Percentiles rank a stretch among this genome's conserved stretches.
Conservation (phyloP, 108 stramenopile species). For the Aureococcus anophagefferens region DNA sequence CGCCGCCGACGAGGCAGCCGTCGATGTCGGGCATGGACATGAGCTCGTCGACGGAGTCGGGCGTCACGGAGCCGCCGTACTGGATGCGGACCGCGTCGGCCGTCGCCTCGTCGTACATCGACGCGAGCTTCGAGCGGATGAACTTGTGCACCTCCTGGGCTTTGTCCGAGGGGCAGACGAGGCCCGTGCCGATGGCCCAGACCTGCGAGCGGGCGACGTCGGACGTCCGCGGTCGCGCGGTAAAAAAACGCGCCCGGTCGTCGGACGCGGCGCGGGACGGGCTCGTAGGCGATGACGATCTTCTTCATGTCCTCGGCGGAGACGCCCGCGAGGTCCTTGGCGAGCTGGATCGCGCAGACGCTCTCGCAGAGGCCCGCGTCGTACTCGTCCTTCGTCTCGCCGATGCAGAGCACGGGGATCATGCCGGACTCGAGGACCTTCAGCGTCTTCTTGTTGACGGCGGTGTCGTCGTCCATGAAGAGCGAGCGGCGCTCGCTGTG, state of each 20-base stretch:
- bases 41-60: conserved; percentile 81
- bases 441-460: conserved; percentile 47
- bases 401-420: conserved; percentile 60
- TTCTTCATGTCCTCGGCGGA: conserved; percentile 30
- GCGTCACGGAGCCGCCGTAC: conserved; percentile 85
- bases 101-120: conserved; percentile 64
- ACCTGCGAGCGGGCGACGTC: conserved; percentile 35
- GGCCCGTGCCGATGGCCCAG: conserved; percentile 41
- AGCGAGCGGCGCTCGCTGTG: conserved; percentile 57
- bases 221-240: conserved; percentile 24
- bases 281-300: conserved; percentile 37
- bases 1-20: conserved; percentile 92
- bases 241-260: conserved; percentile 23
- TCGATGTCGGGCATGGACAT: conserved; percentile 87
- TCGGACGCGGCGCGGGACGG: too few species aligned
- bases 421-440: conserved; percentile 28
- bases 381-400: conserved; percentile 56
- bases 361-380: conserved; percentile 20
- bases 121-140: conserved; percentile 61
- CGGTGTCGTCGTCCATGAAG: conserved; percentile 47
- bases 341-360: conserved; percentile 36
- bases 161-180: conserved; percentile 44
- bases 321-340: conserved; percentile 29
- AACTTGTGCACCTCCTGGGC: conserved; percentile 70
- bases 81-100: conserved; percentile 68